Percentiles rank a stretch among this genome's conserved stretches.
phyloP scores from a whole-genome alignment of 176 grass and related monocot species.

The Ensete ventricosum region DNA sequence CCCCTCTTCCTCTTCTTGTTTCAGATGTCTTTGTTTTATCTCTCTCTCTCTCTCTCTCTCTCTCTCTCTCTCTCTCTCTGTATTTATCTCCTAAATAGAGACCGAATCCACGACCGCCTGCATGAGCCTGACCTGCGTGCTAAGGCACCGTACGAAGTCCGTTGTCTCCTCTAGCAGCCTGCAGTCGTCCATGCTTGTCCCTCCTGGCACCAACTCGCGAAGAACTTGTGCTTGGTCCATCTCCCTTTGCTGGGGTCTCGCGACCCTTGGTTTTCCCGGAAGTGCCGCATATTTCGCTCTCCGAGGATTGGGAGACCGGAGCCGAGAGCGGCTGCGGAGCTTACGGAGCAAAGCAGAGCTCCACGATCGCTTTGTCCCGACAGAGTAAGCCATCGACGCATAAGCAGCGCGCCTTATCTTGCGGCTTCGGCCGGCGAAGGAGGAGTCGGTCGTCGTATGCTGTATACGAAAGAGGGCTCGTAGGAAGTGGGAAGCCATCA shows the following conservation, averaged over 20 bases:
- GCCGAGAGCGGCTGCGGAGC: background rate
- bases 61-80: too few relatives aligned
- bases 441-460: background rate
- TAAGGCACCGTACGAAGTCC: slow-evolving; percentile 11
- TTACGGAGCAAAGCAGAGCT: slow-evolving; percentile 6
- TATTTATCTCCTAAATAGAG: background rate
- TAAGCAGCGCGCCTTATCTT: slow-evolving; percentile 8
- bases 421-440: background rate
- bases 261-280: background rate
- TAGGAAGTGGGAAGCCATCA: slow-evolving; percentile 7
- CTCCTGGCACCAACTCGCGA: slow-evolving; percentile 8
- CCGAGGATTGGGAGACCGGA: too few relatives aligned
- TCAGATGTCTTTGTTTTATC: too few relatives aligned
- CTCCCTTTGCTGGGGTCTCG: background rate
- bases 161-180: slow-evolving; percentile 16
- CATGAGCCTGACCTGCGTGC: slow-evolving; percentile 14
- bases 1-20: too few relatives aligned
- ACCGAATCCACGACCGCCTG: background rate
- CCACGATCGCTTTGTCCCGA: slow-evolving; percentile 1
- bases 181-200: slow-evolving; percentile 14
- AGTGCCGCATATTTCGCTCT: too few relatives aligned
- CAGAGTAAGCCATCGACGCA: background rate
- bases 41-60: background rate
- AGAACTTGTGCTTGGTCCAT: background rate
- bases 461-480: slow-evolving; percentile 6